Base-by-base conservation (phyloP, 805 yeast genomes). In the Kazachstania kunashirensis region DNA sequence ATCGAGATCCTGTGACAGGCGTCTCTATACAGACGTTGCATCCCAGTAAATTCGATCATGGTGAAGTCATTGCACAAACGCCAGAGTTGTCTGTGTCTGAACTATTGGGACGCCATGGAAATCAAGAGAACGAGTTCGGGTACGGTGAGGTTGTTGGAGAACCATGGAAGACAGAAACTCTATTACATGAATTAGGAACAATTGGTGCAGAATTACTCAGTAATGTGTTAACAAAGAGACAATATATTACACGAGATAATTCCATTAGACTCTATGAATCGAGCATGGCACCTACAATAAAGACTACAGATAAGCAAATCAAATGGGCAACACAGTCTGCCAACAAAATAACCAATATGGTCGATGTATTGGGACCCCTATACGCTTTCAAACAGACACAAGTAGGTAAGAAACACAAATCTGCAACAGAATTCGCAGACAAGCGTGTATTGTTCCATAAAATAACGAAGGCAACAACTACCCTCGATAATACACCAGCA, bases 21-120 rank as follows among this genome's bases (percentile, higher is more conserved):
- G 94, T 85, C 13, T 74, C 96, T 0, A 71, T 92, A 0, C 98
- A 92, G 55, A 84, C 95, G 0, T 59, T 92, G 17, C 95, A 92
- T 52, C 96, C 96, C 0, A 69, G 80, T 1, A 70, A 76, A 52
- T 92, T 92, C 50, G 98, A 92, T 48, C 66, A 63, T 24, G 98
- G 98, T 1, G 63, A 67, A 2, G 71, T 89, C 0, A 53, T 92
- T 2, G 56, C 66, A 13, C 94, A 81, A 44, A 67, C 82, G 1
- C 51, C 50, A 6, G 57, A 55, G 5, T 14, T 56, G 4, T 6
- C 25, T 5, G 38, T 50, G 1, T 28, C 37, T 4, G 26, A 42
- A 7, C 16, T 57, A 24, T 29, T 52, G 12, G 21, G 32, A 8
- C 9, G 12, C 4, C 18, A 12, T 2, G 23, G 9, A 6, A 29